Percentiles rank a stretch among this genome's conserved stretches.
These are phyloP conservation scores for Grigorovia yakushimaensis DNA, from an alignment of 805 yeast genomes.

Conservation along the genomic window DNA sequence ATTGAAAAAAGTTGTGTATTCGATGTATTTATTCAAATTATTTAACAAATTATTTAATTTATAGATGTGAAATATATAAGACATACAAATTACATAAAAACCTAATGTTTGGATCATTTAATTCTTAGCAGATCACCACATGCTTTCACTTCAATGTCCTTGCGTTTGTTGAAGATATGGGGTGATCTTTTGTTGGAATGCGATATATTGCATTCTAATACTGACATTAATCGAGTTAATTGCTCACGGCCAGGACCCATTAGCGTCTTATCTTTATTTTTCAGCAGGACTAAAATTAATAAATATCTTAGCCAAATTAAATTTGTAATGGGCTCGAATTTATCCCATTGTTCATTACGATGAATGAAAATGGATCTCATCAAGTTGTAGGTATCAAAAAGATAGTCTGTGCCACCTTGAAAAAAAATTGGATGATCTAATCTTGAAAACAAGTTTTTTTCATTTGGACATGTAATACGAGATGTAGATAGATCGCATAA, in stretches of 20 bases:
- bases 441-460: conserved; percentile 37
- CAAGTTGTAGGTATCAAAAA: conserved; percentile 48
- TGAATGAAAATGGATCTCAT: conserved; percentile 34
- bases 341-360: conserved; percentile 17
- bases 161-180: conserved; percentile 11
- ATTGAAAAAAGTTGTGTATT: too few relatives aligned
- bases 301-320: conserved; percentile 57
- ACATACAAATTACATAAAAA: neutral
- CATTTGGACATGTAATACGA: conserved; percentile 24
- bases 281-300: conserved; percentile 38
- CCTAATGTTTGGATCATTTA: conserved; percentile 6
- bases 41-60: neutral
- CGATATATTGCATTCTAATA: conserved; percentile 3
- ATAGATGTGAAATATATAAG: neutral
- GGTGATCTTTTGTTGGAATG: conserved; percentile 2
- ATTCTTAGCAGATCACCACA: conserved; percentile 18
- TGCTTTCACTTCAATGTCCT: conserved; percentile 12
- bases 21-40: neutral
- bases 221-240: conserved; percentile 9
- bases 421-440: conserved; percentile 57
- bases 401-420: conserved; percentile 50
- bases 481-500: conserved; percentile 51
- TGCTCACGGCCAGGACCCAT: conserved; percentile 15
- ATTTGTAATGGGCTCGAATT: conserved; percentile 37
- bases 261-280: conserved; percentile 8